Base-by-base conservation (phyloP, 257 asterid genomes). In the Handroanthus guayacan region DNA sequence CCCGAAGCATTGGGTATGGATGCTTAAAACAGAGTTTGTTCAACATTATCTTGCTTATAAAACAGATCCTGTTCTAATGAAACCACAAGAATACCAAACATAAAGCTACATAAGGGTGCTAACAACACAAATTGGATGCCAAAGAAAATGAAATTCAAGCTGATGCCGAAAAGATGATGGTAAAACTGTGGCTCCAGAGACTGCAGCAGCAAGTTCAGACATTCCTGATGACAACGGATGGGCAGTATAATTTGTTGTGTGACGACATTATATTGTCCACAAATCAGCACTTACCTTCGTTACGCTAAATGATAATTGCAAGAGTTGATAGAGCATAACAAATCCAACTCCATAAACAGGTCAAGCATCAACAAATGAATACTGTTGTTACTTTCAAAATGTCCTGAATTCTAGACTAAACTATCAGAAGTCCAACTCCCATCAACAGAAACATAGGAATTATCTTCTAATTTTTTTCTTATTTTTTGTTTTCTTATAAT, bases 401-500 rank as follows among this genome's bases (percentile, higher is more conserved):
- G 64, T 69, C 82, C 55, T 72, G 25, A 61, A 36, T 17, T 55
- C 43, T 5, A 55, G 60, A 47, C 66, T n/a, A 3, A 20, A 57
- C 13, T 37, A 5, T 60, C 44, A 43, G 12, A 66, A 38, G 61
- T 17, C 70, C 34, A 47, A 78, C 12, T 67, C 9, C 20, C 5
- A 64, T 79, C 75, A 4, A 38, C 38, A 62, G 20, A 55, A 51
- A 38, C 57, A 67, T 18, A 69, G 51, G 58, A 62, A 66, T 55
- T 57, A 6, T 60, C 47, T 38, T 45, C 61, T 75, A n/a, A n/a
- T n/a, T n/a, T n/a, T n/a, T n/a, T n/a, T 18, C 82, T 83, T 68
- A 62, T 57, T 48, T 6, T 18, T 64, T 60, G 70, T 76, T 39
- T 51, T 8, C 3, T 12, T 34, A 51, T 51, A 36, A 36, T 72